These are phyloP conservation scores for Agaricus sinodeliciosus DNA, from an alignment of 768 basidiomycete species.

Conservation along the genomic window DNA sequence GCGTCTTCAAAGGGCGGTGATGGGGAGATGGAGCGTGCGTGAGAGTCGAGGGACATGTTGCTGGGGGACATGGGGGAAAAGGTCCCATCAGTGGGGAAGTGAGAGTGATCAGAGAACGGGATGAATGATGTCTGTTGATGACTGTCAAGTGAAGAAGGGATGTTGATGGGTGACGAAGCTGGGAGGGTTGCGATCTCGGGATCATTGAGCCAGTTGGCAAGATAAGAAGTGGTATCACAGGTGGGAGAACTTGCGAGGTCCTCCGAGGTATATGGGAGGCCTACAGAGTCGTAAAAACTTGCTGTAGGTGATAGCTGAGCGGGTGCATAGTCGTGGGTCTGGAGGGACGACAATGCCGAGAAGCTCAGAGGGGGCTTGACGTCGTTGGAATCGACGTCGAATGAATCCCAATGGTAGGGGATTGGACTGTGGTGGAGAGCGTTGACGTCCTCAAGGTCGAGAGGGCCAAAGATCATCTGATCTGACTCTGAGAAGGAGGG, in stretches of 20 bases:
- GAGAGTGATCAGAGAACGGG: constrained; percentile 37
- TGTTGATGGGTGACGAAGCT: constrained; percentile 58
- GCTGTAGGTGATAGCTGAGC: constrained; percentile 34
- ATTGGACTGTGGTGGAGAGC: constrained; percentile 20
- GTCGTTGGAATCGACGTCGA: constrained; percentile 28
- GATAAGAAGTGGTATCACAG: constrained; percentile 33
- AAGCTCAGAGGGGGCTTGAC: constrained; percentile 38
- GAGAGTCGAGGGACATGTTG: constrained; percentile 51
- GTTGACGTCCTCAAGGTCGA: constrained; percentile 47
- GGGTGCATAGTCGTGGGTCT: constrained; percentile 28
- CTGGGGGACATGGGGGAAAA: constrained; percentile 45
- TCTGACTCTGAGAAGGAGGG: constrained; percentile 32
- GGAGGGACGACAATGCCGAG: constrained; percentile 17
- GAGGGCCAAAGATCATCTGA: constrained; percentile 51
- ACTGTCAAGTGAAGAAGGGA: constrained; percentile 39
- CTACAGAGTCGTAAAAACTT: constrained; percentile 31
- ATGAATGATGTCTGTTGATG: constrained; percentile 40
- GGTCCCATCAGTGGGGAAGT: constrained; percentile 40
- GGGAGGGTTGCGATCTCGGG: constrained; percentile 31
- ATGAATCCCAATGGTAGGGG: constrained; percentile 30
- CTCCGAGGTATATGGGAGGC: constrained; percentile 32
- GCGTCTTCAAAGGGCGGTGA: constrained; percentile 45
- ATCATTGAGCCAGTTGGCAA: constrained; percentile 62
- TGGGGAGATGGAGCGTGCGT: constrained; percentile 58
- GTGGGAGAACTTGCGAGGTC: constrained; percentile 36